Evolutionary conservation across 345 rosid species (phyloP).

Genomic region (Citrus inodora): DNA sequence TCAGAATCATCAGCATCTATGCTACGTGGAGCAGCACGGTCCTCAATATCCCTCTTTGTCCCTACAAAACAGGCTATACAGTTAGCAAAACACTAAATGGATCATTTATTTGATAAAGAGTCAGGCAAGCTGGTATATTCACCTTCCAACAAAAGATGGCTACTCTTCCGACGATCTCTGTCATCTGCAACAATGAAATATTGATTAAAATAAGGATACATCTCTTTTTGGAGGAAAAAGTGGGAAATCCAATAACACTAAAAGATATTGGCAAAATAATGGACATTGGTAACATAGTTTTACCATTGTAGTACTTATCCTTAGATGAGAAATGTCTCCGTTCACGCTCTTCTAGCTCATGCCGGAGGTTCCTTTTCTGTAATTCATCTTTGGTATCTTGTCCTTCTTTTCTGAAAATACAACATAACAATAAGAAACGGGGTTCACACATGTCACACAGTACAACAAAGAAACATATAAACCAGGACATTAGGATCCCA

Average conservation of each 20-base stretch:
- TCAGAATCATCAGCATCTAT: slow-evolving; percentile 99
- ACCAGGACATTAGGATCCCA: not conserved
- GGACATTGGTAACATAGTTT: not conserved
- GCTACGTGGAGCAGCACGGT: slow-evolving; percentile 73
- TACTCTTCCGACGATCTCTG: slow-evolving; percentile 79
- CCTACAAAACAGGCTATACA: slow-evolving; percentile 34
- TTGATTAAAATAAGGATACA: not conserved
- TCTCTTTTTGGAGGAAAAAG: too few relatives aligned
- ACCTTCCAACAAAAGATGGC: slow-evolving; percentile 82
- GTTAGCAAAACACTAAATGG: slow-evolving; percentile 21
- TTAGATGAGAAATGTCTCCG: slow-evolving; percentile 85
- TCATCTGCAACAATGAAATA: slow-evolving; percentile 53
- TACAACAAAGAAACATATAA: not conserved
- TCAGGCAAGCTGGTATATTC: not conserved
- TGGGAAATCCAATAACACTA: not conserved
- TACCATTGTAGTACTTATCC: slow-evolving; percentile 69
- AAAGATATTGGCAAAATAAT: not conserved
- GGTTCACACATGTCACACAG: not conserved
- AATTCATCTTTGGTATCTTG: slow-evolving; percentile 90
- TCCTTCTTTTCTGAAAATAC: slow-evolving; percentile 70
- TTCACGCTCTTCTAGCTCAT: slow-evolving; percentile 91
- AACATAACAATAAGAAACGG: slow-evolving; percentile 5
- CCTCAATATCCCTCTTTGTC: slow-evolving; percentile 73
- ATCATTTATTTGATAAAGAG: not conserved
- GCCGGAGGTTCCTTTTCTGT: slow-evolving; percentile 75